Evolutionary conservation across 2,329 filamentous ascomycete genomes (phyloP).

Genomic region (Alternaria arbusti): DNA sequence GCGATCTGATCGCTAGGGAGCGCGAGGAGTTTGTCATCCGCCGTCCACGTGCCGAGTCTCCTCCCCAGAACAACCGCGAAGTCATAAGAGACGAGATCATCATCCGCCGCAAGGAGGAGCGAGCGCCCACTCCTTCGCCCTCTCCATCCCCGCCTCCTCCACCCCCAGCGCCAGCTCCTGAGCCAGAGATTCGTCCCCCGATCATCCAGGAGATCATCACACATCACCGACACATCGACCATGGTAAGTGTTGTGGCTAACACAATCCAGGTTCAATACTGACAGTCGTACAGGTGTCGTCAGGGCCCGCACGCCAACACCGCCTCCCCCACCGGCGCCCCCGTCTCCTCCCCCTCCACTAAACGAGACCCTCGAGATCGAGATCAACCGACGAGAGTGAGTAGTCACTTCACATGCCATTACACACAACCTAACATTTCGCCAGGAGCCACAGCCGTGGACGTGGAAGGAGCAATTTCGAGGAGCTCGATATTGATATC

Average conservation of each 20-base stretch:
- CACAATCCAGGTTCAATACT: neutral
- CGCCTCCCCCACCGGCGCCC: conserved; percentile 55
- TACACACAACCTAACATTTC: conserved; percentile 7
- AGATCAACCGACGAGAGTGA: conserved; percentile 60
- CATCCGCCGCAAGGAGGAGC: conserved; percentile 54
- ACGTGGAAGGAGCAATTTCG: conserved; percentile 54
- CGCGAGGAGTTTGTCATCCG: conserved; percentile 51
- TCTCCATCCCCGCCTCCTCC: conserved; percentile 53
- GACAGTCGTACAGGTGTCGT: conserved; percentile 49
- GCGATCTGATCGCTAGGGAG: conserved; percentile 49
- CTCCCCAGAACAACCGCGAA: conserved; percentile 43
- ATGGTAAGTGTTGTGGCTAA: conserved; percentile 64
- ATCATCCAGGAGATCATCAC: conserved; percentile 90
- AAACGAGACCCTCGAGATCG: conserved; percentile 63
- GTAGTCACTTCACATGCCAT: conserved; percentile 14
- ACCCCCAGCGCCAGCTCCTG: conserved; percentile 59
- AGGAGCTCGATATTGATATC: conserved; percentile 72
- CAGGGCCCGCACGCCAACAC: conserved; percentile 55
- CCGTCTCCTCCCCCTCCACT: conserved; percentile 55
- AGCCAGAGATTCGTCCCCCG: conserved; percentile 74
- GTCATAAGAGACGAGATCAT: conserved; percentile 50
- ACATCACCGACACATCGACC: conserved; percentile 85
- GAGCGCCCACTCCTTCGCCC: conserved; percentile 62
- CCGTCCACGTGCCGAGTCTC: conserved; percentile 47
- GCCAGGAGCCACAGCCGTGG: conserved; percentile 47